Percentiles rank a stretch among this genome's conserved stretches.
Evolutionary conservation across 2,329 filamentous ascomycete genomes (phyloP).

Genomic region (Pyricularia sp.): DNA sequence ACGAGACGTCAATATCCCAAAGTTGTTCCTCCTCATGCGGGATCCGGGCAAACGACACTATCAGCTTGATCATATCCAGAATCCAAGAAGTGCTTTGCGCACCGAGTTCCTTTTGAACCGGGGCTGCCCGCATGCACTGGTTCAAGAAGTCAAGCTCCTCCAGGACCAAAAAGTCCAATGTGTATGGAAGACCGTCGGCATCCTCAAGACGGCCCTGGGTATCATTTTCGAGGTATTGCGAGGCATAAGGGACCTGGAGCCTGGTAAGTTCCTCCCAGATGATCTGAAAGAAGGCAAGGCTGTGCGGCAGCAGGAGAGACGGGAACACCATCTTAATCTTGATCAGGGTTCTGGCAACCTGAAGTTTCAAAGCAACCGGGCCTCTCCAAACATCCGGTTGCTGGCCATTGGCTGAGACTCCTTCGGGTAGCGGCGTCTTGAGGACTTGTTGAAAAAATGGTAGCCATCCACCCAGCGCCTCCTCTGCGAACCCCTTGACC

Average conservation of each 20-base stretch:
- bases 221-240: slow-evolving; percentile 78
- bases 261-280: slow-evolving; percentile 81
- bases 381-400: slow-evolving; percentile 68
- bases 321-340: slow-evolving; percentile 82
- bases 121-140: slow-evolving; percentile 77
- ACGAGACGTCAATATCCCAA: slow-evolving; percentile 94
- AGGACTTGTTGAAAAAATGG: slow-evolving; percentile 79
- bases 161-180: slow-evolving; percentile 83
- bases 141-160: slow-evolving; percentile 95
- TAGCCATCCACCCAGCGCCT: slow-evolving; percentile 74
- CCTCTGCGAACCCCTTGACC: slow-evolving; percentile 82
- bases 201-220: slow-evolving; percentile 84
- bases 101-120: slow-evolving; percentile 83
- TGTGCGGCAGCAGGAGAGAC: slow-evolving; percentile 72
- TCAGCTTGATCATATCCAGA: slow-evolving; percentile 76
- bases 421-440: slow-evolving; percentile 65
- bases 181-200: slow-evolving; percentile 85
- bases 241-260: slow-evolving; percentile 63
- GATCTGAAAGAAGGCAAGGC: slow-evolving; percentile 70
- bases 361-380: slow-evolving; percentile 77
- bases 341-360: slow-evolving; percentile 89
- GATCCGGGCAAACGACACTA: slow-evolving; percentile 80
- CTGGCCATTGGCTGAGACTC: slow-evolving; percentile 34
- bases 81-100: slow-evolving; percentile 78
- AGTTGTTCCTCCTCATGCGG: slow-evolving; percentile 86